A percentile compares a stretch with the other conserved stretches of the same genome.
These are phyloP conservation scores for Amaranthus palmeri DNA, from an alignment of 148 eudicot species.

Conservation along the genomic window DNA sequence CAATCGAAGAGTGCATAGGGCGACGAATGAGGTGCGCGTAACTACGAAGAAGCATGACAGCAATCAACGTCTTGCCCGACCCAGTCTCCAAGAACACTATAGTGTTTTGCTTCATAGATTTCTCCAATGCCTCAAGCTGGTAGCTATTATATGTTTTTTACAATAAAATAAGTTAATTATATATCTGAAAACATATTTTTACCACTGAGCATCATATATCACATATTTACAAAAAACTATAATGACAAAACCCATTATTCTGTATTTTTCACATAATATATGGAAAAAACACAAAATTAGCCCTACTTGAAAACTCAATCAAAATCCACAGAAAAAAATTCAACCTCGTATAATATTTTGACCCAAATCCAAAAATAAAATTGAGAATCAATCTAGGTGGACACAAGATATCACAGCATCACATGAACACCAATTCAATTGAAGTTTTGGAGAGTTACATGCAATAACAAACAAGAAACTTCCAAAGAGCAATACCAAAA, in stretches of 20 bases:
- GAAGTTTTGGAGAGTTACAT: not conserved
- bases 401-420: not conserved
- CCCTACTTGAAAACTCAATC: not conserved
- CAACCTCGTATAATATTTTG: not conserved
- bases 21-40: constrained; percentile 55
- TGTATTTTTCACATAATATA: not conserved
- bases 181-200: not conserved
- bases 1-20: constrained; percentile 50
- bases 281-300: not conserved
- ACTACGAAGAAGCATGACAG: constrained; percentile 81
- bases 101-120: constrained; percentile 73
- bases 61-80: constrained; percentile 85
- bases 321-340: not conserved
- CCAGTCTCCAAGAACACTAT: constrained; percentile 89
- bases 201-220: not conserved
- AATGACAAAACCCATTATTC: not conserved
- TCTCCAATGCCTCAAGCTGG: constrained; percentile 82
- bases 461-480: not conserved
- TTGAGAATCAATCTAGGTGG: not conserved
- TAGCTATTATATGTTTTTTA: constrained; percentile 38
- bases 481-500: not conserved
- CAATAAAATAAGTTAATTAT: not conserved
- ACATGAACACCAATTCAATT: not conserved
- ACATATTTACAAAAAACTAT: not conserved
- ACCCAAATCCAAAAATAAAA: not conserved